Percentiles rank a stretch among this genome's conserved stretches.
phyloP scores from a whole-genome alignment of 441 rosid species.

The Brassica balearica region DNA sequence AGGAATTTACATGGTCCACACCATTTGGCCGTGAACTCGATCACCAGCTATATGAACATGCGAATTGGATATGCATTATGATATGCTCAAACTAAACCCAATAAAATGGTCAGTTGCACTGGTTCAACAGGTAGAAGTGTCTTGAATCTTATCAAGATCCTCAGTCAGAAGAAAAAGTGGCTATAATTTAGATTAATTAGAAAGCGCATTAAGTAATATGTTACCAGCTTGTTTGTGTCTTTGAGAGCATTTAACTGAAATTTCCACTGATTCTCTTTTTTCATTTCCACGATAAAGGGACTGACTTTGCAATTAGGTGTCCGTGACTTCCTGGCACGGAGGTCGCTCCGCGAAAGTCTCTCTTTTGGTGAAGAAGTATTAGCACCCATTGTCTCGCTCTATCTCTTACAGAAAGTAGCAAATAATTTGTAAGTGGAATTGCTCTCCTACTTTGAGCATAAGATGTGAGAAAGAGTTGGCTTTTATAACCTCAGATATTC shows the following conservation, averaged over 20 bases:
- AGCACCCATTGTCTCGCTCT: constrained; percentile 46
- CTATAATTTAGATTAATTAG: neutral
- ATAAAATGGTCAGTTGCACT: neutral
- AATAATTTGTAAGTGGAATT: constrained; percentile 13
- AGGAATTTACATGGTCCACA: constrained; percentile 74
- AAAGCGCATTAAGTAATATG: neutral
- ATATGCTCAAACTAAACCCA: neutral
- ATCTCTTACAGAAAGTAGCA: constrained; percentile 10
- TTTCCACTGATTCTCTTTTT: constrained; percentile 62
- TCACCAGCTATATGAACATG: constrained; percentile 55
- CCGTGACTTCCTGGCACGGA: constrained; percentile 31
- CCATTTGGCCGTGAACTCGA: constrained; percentile 81
- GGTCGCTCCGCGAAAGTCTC: constrained; percentile 7
- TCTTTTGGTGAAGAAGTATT: constrained; percentile 24
- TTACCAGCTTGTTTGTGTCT: constrained; percentile 67
- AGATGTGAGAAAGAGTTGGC: neutral
- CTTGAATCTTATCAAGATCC: neutral
- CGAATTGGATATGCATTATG: neutral
- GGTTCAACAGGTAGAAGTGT: neutral
- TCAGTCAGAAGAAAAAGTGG: neutral
- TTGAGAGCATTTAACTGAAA: constrained; percentile 58
- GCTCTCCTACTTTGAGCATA: constrained; percentile 22
- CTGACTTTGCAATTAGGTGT: constrained; percentile 22
- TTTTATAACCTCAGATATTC: constrained; percentile 24
- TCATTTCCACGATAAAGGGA: constrained; percentile 49